Percentiles rank a stretch among this genome's conserved stretches.
Evolutionary conservation across 176 grass and related monocot genomes (phyloP).

Genomic region (Musa acuminata): DNA sequence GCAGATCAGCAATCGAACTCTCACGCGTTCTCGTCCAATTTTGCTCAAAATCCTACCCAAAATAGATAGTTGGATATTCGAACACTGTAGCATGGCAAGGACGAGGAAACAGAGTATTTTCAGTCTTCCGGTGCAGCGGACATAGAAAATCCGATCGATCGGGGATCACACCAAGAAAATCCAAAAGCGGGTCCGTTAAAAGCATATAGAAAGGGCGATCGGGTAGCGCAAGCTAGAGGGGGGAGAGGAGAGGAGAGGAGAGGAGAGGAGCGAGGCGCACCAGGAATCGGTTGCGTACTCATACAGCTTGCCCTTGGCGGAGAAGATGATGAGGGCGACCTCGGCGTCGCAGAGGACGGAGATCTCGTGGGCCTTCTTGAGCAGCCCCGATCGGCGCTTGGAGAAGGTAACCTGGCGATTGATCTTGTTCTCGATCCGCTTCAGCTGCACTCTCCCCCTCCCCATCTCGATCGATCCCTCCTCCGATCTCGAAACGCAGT

Average conservation of each 20-base stretch:
- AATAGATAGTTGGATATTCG: not conserved
- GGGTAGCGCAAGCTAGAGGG: not conserved
- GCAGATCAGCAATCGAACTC: not conserved
- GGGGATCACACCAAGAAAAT: not conserved
- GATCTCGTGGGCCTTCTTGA: slow-evolving; percentile 67
- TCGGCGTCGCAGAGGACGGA: slow-evolving; percentile 58
- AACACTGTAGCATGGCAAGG: not conserved
- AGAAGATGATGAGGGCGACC: slow-evolving; percentile 56
- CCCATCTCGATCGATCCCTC: slow-evolving; percentile 9
- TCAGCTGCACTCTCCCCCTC: slow-evolving; percentile 47
- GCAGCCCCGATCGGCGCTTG: slow-evolving; percentile 48
- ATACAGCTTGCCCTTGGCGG: slow-evolving; percentile 38
- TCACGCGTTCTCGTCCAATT: not conserved
- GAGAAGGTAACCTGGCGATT: slow-evolving; percentile 73
- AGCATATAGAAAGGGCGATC: not conserved
- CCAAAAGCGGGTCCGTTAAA: not conserved
- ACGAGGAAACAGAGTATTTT: not conserved
- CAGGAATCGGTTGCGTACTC: slow-evolving; percentile 28
- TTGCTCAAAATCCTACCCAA: not conserved
- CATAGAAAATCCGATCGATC: not conserved
- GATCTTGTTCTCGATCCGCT: slow-evolving; percentile 59
- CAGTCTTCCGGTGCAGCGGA: not conserved
- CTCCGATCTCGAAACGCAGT: no score
- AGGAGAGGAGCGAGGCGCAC: not conserved
- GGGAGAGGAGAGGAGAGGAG: no score